Conservation (phyloP, 2,329 filamentous ascomycete species). For the Huntiella savannae region DNA sequence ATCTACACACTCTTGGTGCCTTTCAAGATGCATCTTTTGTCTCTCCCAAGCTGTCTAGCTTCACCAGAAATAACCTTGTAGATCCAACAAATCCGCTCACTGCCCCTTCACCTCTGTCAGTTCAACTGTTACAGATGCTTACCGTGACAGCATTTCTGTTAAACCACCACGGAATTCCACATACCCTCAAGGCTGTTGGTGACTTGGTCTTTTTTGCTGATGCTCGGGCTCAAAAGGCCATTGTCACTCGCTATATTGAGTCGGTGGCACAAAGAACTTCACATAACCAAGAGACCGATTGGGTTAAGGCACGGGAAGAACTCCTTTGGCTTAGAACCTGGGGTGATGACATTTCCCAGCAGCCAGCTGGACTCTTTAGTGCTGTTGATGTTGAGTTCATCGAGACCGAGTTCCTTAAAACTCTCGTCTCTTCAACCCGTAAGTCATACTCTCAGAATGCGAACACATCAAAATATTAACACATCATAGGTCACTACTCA, state of each 20-base stretch:
- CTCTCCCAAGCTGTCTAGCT: conserved; percentile 16
- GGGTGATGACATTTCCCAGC: conserved; percentile 29
- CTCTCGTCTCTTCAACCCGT: conserved; percentile 43
- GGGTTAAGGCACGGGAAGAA: conserved; percentile 41
- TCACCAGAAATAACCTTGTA: conserved; percentile 16
- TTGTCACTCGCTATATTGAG: conserved; percentile 40
- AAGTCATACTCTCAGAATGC: conserved; percentile 17
- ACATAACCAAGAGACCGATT: conserved; percentile 43
- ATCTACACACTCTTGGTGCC: conserved; percentile 2
- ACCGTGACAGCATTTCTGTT: conserved; percentile 41
- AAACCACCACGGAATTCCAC: conserved; percentile 29
- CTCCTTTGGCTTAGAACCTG: conserved; percentile 58
- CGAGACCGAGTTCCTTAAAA: conserved; percentile 53
- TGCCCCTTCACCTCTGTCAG: not conserved
- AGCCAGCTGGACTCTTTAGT: conserved; percentile 43
- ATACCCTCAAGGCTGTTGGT: conserved; percentile 32
- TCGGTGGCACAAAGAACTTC: conserved; percentile 28
- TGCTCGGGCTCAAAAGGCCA: conserved; percentile 41
- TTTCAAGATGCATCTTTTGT: conserved; percentile 14
- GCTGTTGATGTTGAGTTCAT: conserved; percentile 40
- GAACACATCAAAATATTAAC: not conserved
- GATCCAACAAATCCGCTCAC: conserved; percentile 6
- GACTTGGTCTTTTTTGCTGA: conserved; percentile 47
- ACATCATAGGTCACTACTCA: conserved; percentile 30
- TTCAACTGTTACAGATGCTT: conserved; percentile 16